A percentile compares a stretch with the other conserved stretches of the same genome.
Conservation (phyloP, 176 grass and related monocot species). For the Oryza punctata region DNA sequence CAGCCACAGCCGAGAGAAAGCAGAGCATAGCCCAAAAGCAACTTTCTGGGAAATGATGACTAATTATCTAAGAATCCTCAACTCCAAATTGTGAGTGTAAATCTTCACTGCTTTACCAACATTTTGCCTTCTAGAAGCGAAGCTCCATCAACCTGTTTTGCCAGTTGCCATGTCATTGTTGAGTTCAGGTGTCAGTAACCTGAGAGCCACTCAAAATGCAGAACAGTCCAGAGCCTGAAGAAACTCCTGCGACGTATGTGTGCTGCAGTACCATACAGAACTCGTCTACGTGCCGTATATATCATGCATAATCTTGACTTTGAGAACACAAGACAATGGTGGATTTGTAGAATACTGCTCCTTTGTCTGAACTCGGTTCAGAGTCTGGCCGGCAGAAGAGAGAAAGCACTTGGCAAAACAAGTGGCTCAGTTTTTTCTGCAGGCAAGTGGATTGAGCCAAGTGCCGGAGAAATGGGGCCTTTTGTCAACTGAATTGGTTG, state of each 20-base stretch:
- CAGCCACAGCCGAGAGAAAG: neutral
- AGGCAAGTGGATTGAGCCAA: neutral
- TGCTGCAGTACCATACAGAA: neutral
- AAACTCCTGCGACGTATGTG: neutral
- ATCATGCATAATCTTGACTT: neutral
- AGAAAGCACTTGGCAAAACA: neutral
- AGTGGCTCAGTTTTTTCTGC: neutral
- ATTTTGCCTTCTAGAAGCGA: conserved; percentile 21
- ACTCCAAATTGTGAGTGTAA: neutral
- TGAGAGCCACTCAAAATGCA: neutral
- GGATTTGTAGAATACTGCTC: neutral
- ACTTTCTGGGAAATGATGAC: neutral
- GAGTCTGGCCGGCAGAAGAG: too few species aligned
- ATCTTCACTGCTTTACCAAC: neutral
- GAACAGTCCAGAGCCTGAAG: neutral
- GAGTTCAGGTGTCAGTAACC: neutral
- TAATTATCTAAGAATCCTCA: neutral
- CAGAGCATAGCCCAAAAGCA: neutral
- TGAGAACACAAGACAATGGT: neutral
- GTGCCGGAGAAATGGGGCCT: neutral
- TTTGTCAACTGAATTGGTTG: conserved; percentile 38
- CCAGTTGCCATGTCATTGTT: neutral
- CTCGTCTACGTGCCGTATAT: neutral
- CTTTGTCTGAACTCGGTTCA: neutral
- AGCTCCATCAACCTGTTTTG: neutral